A percentile compares a stretch with the other conserved stretches of the same genome.
phyloP scores from a whole-genome alignment of 129 eudicot species.

The Rutidosis leptorrhynchoides region DNA sequence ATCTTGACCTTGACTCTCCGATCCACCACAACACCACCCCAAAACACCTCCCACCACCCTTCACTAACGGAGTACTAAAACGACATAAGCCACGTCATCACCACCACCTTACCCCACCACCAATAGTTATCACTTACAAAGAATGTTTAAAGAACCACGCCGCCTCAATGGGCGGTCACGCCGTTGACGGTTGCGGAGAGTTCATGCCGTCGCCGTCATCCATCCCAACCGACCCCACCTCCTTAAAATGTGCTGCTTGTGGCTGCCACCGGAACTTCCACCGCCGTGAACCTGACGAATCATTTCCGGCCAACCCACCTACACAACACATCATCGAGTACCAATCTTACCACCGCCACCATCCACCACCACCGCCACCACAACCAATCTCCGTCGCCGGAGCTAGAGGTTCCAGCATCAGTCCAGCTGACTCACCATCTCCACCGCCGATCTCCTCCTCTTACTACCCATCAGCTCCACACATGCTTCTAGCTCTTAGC shows the following conservation, averaged over 20 bases:
- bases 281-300: slow-evolving; percentile 86
- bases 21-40: slow-evolving; percentile 38
- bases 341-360: slow-evolving; percentile 86
- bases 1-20: slow-evolving; percentile 49
- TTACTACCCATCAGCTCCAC: slow-evolving; percentile 84
- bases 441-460: slow-evolving; percentile 92
- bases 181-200: slow-evolving; percentile 92
- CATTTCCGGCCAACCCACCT: slow-evolving; percentile 23
- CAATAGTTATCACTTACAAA: slow-evolving; percentile 47
- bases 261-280: slow-evolving; percentile 99
- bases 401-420: slow-evolving; percentile 16
- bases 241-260: slow-evolving; percentile 87
- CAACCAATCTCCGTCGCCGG: slow-evolving; percentile 34
- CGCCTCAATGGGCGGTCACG: slow-evolving; percentile 86
- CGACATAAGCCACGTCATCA: slow-evolving; percentile 44
- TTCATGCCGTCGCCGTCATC: slow-evolving; percentile 70
- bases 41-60: slow-evolving; percentile 36
- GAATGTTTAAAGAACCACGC: slow-evolving; percentile 97
- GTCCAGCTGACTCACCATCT: slow-evolving; percentile 68
- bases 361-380: slow-evolving; percentile 49
- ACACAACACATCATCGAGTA: slow-evolving; percentile 46
- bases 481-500: slow-evolving; percentile 84
- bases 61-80: slow-evolving; percentile 60
- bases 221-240: slow-evolving; percentile 66
- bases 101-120: slow-evolving; percentile 38